These are phyloP conservation scores for Paecilomyces formosus DNA, from an alignment of 2,329 filamentous ascomycete species.

Conservation along the genomic window DNA sequence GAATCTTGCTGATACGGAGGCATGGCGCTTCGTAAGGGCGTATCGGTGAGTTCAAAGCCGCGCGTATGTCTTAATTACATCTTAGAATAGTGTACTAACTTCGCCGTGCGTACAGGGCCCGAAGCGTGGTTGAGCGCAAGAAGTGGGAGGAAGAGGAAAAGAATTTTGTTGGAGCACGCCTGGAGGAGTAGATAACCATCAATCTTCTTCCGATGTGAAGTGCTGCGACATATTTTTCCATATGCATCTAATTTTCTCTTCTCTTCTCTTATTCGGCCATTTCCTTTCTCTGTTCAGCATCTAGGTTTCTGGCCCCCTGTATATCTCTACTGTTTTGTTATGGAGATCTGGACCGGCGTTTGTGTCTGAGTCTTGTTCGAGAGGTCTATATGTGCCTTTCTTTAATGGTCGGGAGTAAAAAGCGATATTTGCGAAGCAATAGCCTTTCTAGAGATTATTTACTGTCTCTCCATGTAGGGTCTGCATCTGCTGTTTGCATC, in stretches of 20 bases:
- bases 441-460: not conserved
- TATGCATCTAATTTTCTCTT: not conserved
- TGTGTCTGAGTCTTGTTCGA: not conserved
- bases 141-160: slow-evolving; percentile 56
- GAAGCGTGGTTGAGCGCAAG: slow-evolving; percentile 48
- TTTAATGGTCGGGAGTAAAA: not conserved
- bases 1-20: slow-evolving; percentile 58
- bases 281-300: not conserved
- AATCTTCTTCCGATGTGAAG: not conserved
- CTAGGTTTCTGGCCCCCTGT: not conserved
- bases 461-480: not conserved
- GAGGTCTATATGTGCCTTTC: not conserved
- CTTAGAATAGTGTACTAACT: slow-evolving; percentile 2
- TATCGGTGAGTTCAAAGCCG: slow-evolving; percentile 34
- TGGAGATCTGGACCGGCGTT: not conserved
- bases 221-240: not conserved
- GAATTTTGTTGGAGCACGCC: slow-evolving; percentile 42
- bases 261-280: not conserved
- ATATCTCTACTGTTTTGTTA: not conserved
- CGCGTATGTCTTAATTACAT: not conserved
- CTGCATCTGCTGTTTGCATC: not conserved
- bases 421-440: not conserved
- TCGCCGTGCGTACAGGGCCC: slow-evolving; percentile 30
- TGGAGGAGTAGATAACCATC: slow-evolving; percentile 5
- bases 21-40: slow-evolving; percentile 57